Percentiles rank a stretch among this genome's conserved stretches.
Conservation (phyloP, 164 flowering plant genomes). For the Vitis labrusca region DNA sequence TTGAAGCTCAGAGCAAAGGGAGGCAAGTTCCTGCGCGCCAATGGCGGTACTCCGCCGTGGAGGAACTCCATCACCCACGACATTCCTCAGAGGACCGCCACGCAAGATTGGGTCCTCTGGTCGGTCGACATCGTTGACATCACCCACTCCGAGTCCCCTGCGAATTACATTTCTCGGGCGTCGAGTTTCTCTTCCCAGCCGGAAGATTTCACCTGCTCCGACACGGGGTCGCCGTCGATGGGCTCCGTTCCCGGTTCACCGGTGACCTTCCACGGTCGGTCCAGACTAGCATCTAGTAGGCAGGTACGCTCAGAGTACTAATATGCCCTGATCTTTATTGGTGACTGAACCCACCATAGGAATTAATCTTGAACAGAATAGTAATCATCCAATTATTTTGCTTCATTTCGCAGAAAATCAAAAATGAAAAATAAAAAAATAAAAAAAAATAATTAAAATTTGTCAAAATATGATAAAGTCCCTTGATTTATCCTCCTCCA, state of each 20-base stretch:
- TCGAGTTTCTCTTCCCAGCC: not conserved
- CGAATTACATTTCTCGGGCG: not conserved
- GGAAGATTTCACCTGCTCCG: not conserved
- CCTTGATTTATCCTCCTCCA: too few species aligned
- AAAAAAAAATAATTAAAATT: too few species aligned
- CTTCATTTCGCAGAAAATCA: too few species aligned
- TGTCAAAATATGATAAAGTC: too few species aligned
- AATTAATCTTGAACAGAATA: too few species aligned
- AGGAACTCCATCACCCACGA: slow-evolving; percentile 44
- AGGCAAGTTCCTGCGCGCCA: slow-evolving; percentile 39
- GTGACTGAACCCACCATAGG: too few species aligned
- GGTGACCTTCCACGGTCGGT: too few species aligned
- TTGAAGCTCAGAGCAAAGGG: slow-evolving; percentile 31
- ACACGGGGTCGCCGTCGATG: not conserved
- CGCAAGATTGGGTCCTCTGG: slow-evolving; percentile 49
- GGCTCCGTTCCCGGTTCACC: not conserved
- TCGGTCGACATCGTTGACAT: slow-evolving; percentile 19
- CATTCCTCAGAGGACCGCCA: slow-evolving; percentile 25
- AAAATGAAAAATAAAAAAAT: too few species aligned
- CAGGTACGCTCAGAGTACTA: too few species aligned
- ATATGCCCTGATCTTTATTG: too few species aligned
- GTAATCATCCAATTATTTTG: too few species aligned
- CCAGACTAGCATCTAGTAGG: not conserved
- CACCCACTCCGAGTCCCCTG: not conserved
- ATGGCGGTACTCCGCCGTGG: slow-evolving; percentile 48